Evolutionary conservation across 2,329 filamentous ascomycete species (phyloP).

Genomic region (Pseudocercospora musae): DNA sequence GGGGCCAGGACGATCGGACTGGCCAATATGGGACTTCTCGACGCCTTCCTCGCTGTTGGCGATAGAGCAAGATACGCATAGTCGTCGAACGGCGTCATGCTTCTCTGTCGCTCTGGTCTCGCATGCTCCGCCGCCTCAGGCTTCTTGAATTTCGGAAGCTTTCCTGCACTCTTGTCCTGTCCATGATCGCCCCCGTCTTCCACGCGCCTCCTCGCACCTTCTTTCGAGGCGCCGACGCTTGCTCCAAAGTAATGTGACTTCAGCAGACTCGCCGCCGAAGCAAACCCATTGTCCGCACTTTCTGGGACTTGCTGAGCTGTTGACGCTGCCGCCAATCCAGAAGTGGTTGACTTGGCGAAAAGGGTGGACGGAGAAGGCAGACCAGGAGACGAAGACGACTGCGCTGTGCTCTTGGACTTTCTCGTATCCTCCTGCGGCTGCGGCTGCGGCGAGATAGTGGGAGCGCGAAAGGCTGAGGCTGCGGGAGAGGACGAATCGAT

Average conservation of each 20-base stretch:
- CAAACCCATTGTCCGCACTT: conserved; percentile 17
- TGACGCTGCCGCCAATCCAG: conserved; percentile 12
- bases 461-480: conserved; percentile 16
- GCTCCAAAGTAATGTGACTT: conserved; percentile 1
- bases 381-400: conserved; percentile 23
- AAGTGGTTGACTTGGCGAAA: conserved; percentile 1
- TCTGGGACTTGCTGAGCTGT: conserved; percentile 10
- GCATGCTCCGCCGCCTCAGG: not conserved
- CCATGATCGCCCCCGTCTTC: not conserved
- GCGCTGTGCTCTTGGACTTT: not conserved
- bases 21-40: not conserved
- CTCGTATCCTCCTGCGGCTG: conserved; percentile 10
- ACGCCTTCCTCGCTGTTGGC: not conserved
- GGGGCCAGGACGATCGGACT: not conserved
- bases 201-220: not conserved
- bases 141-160: not conserved
- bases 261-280: conserved; percentile 13
- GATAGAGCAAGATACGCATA: not conserved
- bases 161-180: not conserved
- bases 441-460: conserved; percentile 20
- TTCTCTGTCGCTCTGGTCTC: not conserved
- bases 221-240: not conserved
- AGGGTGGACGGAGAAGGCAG: conserved; percentile 20
- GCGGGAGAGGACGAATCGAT: conserved; percentile 25
- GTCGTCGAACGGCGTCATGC: not conserved